Base-by-base conservation (phyloP, 2,329 filamentous ascomycete genomes). In the Exophiala viscosa region DNA sequence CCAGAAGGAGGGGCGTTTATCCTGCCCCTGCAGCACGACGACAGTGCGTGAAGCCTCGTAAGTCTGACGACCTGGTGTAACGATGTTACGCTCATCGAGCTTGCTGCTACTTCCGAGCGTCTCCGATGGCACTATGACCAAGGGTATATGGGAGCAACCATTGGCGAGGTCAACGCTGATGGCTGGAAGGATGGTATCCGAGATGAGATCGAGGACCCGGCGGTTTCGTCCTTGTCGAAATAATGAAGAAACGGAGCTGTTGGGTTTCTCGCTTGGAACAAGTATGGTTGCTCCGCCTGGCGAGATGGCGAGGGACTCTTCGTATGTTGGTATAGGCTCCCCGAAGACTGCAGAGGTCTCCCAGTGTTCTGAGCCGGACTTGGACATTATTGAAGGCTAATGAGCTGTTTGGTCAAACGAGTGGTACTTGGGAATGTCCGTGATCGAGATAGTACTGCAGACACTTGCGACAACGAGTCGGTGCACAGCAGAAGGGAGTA, bases 121-220 rank as follows among this genome's bases (percentile, higher is more conserved):
- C 53, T 74, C 70, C 3, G 73, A 74, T 8, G 74, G 74, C 0
- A 77, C 62, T 11, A 77, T 64, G 31, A 75, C 66, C 52, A 76
- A 69, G 10, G 67, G 72, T 11, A 71, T 73, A 54, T 70, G 70
- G 13, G 71, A 69, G 35, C 76, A 69, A 23, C 73, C 73, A 31
- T 69, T 68, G 9, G 66, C 60, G 35, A 69, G 69, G 56, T 71
- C 70, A 10, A 66, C 54, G 48, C 68, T 60, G 43, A 77, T 62
- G 14, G 72, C 60, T 1, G 75, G 73, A 28, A 72, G 67, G 51
- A 77, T 69, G 54, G 71, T 64, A 1, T 57, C 64, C 28, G 66
- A 61, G 28, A 76, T 66, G 13, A 75, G 63, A 31, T 66, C 57
- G 18, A 66, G 60, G 47, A 77, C 69, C 46, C 73, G 70, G 32